Evolutionary conservation across 495 filamentous ascomycete species (phyloP).

Genomic region (Penicillium herquei): DNA sequence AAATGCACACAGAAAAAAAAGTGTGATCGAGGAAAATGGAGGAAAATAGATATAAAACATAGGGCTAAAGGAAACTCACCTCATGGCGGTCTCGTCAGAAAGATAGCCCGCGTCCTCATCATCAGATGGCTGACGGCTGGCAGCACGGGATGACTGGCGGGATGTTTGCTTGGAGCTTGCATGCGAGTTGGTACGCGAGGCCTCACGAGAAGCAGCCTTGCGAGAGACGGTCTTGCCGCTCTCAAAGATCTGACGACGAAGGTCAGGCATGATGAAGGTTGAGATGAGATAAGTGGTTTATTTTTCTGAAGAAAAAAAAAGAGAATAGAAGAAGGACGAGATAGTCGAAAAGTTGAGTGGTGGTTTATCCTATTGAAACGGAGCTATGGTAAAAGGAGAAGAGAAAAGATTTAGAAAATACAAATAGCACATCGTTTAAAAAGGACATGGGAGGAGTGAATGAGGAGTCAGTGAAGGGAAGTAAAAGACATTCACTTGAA

Average conservation of each 20-base stretch:
- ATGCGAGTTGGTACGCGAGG: constrained; percentile 63
- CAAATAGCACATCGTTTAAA: constrained; percentile 29
- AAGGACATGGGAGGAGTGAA: constrained; percentile 11
- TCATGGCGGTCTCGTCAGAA: constrained; percentile 68
- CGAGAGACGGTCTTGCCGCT: constrained; percentile 90
- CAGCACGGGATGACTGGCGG: constrained; percentile 55
- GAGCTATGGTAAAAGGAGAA: constrained; percentile 20
- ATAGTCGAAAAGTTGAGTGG: neutral
- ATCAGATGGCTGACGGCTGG: constrained; percentile 64
- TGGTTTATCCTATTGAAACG: constrained; percentile 29
- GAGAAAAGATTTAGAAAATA: constrained; percentile 16
- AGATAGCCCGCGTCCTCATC: constrained; percentile 70
- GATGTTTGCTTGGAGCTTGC: constrained; percentile 61
- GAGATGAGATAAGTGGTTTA: constrained; percentile 4
- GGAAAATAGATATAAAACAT: constrained; percentile 9
- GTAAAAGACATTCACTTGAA: neutral
- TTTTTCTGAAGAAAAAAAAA: neutral
- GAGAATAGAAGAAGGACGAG: neutral
- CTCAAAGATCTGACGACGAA: constrained; percentile 77
- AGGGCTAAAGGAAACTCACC: constrained; percentile 43
- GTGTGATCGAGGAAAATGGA: too few relatives aligned
- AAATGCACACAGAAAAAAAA: constrained; percentile 18
- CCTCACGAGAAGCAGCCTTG: constrained; percentile 75
- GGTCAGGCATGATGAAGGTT: constrained; percentile 43
- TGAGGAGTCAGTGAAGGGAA: constrained; percentile 8